Evolutionary conservation across 2,329 filamentous ascomycete species (phyloP), one percentile per base, ranked within the genome.

Genomic region (Pyrenophora seminiperda): DNA sequence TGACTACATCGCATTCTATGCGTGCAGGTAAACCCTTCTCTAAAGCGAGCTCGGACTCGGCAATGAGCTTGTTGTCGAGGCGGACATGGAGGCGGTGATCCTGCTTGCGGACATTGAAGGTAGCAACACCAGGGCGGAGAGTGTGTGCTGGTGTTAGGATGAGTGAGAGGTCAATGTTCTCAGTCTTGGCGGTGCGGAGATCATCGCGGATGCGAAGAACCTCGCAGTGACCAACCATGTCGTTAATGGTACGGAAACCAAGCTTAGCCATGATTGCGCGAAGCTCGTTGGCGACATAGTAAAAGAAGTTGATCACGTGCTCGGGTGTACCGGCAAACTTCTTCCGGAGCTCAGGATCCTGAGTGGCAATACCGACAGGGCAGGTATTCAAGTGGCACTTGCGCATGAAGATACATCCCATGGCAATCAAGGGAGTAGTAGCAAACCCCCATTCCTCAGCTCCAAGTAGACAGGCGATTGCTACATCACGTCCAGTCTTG

Each of bases 371-470:
- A 73, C 93, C 93, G 9, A 97, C 92, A 7, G 92, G 91, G 77
- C 92, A 88, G 2, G 89, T 91, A 69, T 94, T 95, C 44, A 63
- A 15, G 14, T 46, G 47, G 19, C 47, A 50, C 24, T 92, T 92
- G 0, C 91, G 71, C 91, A 97, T 96, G 79, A 96, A 90, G 54
- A 97, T 90, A 70, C 92, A 97, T 13, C 93, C 93, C 90, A 97
- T 94, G 46, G 93, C 93, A 65, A 97, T 97, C 45, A 97, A 78
- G 66, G 93, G 93, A 53, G 93, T 89, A 0, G 93, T 97, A 32
- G 93, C 93, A 68, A 97, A 97, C 14, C 93, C 93, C 85, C 90
- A 97, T 77, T 97, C 93, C 75, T 97, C 93, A n/a, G 93, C 93
- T 78, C 93, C 93, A 46, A 97, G 87, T 67, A 97, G 75, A 81